A percentile compares a stretch with the other conserved stretches of the same genome.
These are phyloP conservation scores for Dioscorea alata DNA, from an alignment of 106 monocot genomes.

Conservation along the genomic window DNA sequence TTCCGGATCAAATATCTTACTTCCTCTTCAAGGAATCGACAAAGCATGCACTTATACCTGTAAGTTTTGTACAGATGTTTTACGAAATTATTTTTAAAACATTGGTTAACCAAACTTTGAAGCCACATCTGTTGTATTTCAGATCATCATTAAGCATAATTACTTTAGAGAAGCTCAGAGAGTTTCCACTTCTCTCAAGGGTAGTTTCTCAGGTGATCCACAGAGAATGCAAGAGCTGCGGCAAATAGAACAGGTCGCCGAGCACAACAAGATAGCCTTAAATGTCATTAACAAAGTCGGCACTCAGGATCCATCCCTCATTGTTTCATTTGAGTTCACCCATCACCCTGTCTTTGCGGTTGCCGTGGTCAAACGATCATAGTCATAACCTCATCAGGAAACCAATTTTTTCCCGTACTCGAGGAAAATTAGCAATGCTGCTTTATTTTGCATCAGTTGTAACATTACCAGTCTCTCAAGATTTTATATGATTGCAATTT, in stretches of 20 bases:
- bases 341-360: conserved; percentile 84
- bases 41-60: conserved; percentile 46
- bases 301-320: conserved; percentile 42
- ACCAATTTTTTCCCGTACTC: conserved; percentile 24
- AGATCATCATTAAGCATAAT: conserved; percentile 49
- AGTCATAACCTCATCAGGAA: conserved; percentile 6
- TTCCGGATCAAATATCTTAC: conserved; percentile 76
- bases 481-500: no score
- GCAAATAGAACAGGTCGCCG: conserved; percentile 78
- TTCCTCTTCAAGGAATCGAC: conserved; percentile 68
- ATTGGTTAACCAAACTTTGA: neutral
- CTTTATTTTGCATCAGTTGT: no score
- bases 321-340: conserved; percentile 64
- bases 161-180: conserved; percentile 77
- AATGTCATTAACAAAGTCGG: conserved; percentile 65
- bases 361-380: conserved; percentile 74
- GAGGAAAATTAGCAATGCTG: no score
- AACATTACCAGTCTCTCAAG: no score
- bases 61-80: conserved; percentile 26
- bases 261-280: conserved; percentile 79
- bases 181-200: conserved; percentile 46
- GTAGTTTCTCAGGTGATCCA: conserved; percentile 52
- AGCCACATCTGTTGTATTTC: conserved; percentile 3
- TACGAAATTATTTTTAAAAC: neutral
- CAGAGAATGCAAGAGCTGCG: conserved; percentile 60